Conservation (phyloP, 176 grass and related monocot genomes). For the barley (Hordeum vulgare) region DNA sequence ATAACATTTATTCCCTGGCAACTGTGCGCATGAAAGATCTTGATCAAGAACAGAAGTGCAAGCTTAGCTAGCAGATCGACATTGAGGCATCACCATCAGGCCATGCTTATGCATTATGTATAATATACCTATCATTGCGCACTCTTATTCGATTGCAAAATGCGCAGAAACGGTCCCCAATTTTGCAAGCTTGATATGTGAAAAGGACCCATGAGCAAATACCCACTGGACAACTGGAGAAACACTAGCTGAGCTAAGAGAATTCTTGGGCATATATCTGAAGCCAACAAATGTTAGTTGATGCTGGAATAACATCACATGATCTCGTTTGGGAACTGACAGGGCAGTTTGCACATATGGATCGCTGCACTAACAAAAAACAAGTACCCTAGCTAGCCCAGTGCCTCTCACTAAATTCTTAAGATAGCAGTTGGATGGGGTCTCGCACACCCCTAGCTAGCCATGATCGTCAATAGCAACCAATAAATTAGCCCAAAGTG, state of each 20-base stretch:
- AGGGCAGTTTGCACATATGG: not conserved
- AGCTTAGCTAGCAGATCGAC: conserved; percentile 49
- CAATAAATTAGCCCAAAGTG: conserved; percentile 40
- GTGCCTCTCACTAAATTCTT: conserved; percentile 27
- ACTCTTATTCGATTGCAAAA: conserved; percentile 18
- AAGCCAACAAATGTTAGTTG: conserved; percentile 37
- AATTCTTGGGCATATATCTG: conserved; percentile 36
- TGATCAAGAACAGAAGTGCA: conserved; percentile 32
- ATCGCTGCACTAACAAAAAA: conserved; percentile 12
- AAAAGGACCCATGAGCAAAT: conserved; percentile 31
- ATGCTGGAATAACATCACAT: conserved; percentile 41
- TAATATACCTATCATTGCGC: conserved; percentile 22
- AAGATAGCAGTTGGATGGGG: conserved; percentile 38
- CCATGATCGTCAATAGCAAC: conserved; percentile 4
- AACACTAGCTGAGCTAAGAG: conserved; percentile 21
- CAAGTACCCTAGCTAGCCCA: not conserved
- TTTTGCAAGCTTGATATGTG: conserved; percentile 21
- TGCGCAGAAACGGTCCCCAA: conserved; percentile 20
- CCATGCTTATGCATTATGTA: conserved; percentile 18
- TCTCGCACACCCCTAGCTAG: not conserved
- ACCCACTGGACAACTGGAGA: conserved; percentile 30
- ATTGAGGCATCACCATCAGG: conserved; percentile 31
- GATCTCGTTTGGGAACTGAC: conserved; percentile 4
- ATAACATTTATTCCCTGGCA: conserved; percentile 37
- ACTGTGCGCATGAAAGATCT: not conserved